Evolutionary conservation across 2,329 filamentous ascomycete species (phyloP), one percentile per base, ranked within the genome.

Genomic region (Alternaria atra): DNA sequence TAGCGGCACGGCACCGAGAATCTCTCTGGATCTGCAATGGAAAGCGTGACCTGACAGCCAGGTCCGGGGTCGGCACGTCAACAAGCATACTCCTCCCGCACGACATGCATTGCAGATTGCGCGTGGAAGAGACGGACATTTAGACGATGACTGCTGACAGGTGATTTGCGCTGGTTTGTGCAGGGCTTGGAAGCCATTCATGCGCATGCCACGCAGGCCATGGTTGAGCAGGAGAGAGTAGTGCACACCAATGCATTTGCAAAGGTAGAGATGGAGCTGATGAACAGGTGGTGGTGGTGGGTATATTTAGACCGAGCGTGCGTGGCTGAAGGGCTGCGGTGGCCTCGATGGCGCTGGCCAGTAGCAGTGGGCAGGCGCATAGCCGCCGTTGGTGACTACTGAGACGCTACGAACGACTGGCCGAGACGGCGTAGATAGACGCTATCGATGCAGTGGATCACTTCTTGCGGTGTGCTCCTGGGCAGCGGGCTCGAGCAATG

Each of bases 401-500:
- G 47, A 42, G 57, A 51, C 56, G 62, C 60, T 63, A 58, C 65
- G 53, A 72, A 69, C 59, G 66, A 71, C 37, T 70, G 72, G 71
- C 60, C 58, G 53, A 58, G 40, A 63, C 15, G 30, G 37, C 46
- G 52, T 59, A 58, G 27, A 65, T 64, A 73, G 69, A 71, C 71
- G 70, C 71, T 72, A 66, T 68, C 55, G 63, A 51, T 43, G 48
- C 62, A 58, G 65, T 66, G 61, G 59, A 63, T 63, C 56, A 58
- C 54, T 65, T 66, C 39, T 66, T 72, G 69, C 71, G 71, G 68
- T 72, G 71, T 68, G 67, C 66, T 46, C 46, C 44, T 55, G 56
- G 59, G 58, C 58, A 54, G 57, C 40, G 40, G 23, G 60, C 61
- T 64, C 55, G 65, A 68, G 68, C 68, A 73, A 74, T 73, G 69